Conservation (phyloP, 352 stramenopile genomes). For the Achlya hypogyna region DNA sequence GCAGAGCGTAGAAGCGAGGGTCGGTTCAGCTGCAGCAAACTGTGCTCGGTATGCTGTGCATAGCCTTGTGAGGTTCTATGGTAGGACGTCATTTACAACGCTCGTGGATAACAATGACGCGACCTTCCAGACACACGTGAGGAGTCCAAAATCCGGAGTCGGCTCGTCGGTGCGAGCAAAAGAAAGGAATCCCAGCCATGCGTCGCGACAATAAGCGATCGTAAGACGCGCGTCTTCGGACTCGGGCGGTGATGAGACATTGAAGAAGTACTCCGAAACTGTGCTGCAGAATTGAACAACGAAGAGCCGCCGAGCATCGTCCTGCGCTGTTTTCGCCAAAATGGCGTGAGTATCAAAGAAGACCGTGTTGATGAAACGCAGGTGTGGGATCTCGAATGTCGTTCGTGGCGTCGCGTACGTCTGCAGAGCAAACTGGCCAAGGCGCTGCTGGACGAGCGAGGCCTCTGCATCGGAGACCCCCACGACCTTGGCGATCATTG, state of each 20-base stretch:
- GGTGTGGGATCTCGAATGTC: neutral
- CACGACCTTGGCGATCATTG: neutral
- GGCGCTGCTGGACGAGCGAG: neutral
- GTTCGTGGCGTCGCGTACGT: neutral
- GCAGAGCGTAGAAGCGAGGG: neutral
- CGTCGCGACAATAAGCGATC: neutral
- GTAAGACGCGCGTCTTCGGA: neutral
- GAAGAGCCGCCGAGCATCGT: neutral
- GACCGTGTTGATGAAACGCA: neutral
- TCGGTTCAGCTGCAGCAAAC: neutral
- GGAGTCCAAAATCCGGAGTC: neutral
- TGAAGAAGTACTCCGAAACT: neutral
- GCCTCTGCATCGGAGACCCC: neutral
- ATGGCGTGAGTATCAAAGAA: neutral
- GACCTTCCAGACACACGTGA: neutral
- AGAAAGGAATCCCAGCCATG: neutral
- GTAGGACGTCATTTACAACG: neutral
- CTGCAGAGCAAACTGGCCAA: neutral
- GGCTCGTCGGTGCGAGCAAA: neutral
- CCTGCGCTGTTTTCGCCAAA: neutral
- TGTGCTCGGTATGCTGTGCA: neutral
- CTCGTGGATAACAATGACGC: no score
- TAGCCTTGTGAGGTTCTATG: neutral
- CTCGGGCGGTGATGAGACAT: neutral
- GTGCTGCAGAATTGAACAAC: neutral